Evolutionary conservation across 177 flowering plant genomes (phyloP), one percentile per base, ranked within the genome.

Genomic region (Tripterygium wilfordii): DNA sequence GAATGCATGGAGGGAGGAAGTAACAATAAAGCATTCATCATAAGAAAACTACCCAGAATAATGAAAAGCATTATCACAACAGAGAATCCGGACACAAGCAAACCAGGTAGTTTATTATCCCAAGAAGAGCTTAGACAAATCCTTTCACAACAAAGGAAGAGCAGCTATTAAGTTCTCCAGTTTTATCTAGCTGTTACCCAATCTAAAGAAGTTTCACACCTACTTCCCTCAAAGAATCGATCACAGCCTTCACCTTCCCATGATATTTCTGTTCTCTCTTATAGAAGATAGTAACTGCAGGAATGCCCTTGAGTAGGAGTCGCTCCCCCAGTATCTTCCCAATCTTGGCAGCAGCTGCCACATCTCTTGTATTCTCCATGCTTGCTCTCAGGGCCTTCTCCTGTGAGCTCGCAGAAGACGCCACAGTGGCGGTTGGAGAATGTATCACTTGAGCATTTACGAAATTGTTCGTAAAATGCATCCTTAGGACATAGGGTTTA

Each of bases 391-490:
- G 48, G 43, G 65, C 60, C 56, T 70, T 75, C 63, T 80, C 87
- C 51, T 78, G 79, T 9, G 83, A 75, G 53, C 82, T 78, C 8
- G 82, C 87, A 9, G 76, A 58, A 20, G 70, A 47, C 20, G 83
- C 87, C 1, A 78, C 82, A 2, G 81, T 72, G 45, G 82, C 77
- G 2, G 81, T 75, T 33, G 80, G 79, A 1, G 75, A 31, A 58
- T 80, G 80, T 54, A 78, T 28, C 42, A 80, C 86, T 68, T 77
- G 83, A 12, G 74, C 83, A 50, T 29, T 66, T 45, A 78, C 83
- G 38, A 24, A 78, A 67, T 80, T 80, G 62, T 80, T 80, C 38
- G 83, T 70, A 50, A 78, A 80, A 52, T 78, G 77, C 87, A 78
- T 78, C 60, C 60, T 78, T 72, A 80, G 48, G 19, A 76, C 71